A percentile compares a stretch with the other conserved stretches of the same genome.
These are phyloP conservation scores for Trichoderma sp. DNA, from an alignment of 2,329 filamentous ascomycete species.

Conservation along the genomic window DNA sequence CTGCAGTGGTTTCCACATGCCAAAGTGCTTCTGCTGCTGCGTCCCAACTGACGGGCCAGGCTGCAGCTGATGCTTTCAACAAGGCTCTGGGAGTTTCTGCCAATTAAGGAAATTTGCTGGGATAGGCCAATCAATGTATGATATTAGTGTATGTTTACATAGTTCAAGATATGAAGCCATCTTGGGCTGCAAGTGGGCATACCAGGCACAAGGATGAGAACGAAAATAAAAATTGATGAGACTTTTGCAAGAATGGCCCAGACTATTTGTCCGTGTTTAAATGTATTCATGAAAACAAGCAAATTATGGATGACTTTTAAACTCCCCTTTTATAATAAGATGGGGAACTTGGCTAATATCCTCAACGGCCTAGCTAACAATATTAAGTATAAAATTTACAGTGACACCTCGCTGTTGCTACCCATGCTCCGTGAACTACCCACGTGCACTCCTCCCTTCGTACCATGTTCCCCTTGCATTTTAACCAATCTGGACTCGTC, in stretches of 20 bases:
- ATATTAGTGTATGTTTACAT: background rate
- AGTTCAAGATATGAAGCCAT: background rate
- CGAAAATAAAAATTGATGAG: background rate
- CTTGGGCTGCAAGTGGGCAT: background rate
- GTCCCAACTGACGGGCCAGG: background rate
- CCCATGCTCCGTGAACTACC: background rate
- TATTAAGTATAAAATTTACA: background rate
- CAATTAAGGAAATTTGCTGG: background rate
- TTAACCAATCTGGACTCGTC: conserved; percentile 5
- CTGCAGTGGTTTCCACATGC: background rate
- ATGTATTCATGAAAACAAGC: background rate
- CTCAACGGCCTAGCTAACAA: background rate
- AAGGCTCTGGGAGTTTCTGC: background rate
- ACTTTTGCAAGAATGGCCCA: background rate
- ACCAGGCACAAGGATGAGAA: background rate
- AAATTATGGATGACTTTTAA: background rate
- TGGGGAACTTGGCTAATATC: background rate
- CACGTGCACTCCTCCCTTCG: background rate
- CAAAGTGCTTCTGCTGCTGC: background rate
- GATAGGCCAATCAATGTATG: background rate
- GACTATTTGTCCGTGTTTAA: background rate
- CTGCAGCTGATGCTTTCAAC: conserved; percentile 1
- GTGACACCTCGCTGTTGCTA: background rate
- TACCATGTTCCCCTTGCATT: background rate
- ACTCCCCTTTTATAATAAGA: background rate